Conservation (phyloP, 305 asterid species). For the Solanum hybrid region DNA sequence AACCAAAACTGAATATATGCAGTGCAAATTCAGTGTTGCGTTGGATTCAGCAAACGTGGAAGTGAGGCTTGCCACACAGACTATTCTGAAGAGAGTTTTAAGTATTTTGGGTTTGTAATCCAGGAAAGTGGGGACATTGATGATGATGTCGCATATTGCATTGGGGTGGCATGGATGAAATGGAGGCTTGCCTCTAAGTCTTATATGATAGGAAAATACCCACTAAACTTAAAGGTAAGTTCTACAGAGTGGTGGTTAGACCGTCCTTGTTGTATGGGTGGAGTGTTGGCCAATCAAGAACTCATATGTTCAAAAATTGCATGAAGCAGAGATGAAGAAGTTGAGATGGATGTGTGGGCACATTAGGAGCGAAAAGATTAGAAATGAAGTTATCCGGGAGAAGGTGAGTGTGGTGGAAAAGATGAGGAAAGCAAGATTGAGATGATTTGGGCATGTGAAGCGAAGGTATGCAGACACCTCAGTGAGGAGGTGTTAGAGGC, state of each 20-base stretch:
- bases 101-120: background rate
- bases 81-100: background rate
- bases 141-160: background rate
- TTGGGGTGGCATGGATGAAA: background rate
- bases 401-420: background rate
- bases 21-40: background rate
- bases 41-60: background rate
- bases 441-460: background rate
- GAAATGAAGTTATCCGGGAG: background rate
- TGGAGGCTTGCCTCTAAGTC: background rate
- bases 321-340: background rate
- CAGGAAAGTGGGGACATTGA: background rate
- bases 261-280: background rate
- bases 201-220: background rate
- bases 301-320: background rate
- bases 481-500: background rate
- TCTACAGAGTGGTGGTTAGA: background rate
- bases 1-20: background rate
- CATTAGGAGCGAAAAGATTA: background rate
- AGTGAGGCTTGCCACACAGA: background rate
- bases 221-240: background rate
- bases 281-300: background rate
- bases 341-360: background rate
- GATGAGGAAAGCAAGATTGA: background rate
- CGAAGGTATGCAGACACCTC: background rate